phyloP scores from a whole-genome alignment of 2,329 filamentous ascomycete genomes.

The Trichoderma simmonsii region DNA sequence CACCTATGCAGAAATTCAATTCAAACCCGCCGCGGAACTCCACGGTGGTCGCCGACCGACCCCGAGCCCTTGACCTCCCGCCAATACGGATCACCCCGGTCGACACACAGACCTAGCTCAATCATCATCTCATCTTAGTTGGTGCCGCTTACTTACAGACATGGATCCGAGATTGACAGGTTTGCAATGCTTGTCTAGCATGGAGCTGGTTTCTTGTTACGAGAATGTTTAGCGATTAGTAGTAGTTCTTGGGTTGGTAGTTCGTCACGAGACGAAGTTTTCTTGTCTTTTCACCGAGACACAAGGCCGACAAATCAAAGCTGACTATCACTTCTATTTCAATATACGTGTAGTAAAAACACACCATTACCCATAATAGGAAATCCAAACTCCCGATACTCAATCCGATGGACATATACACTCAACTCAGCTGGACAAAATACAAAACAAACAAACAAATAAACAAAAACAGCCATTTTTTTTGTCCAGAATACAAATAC shows the following conservation, averaged over 20 bases:
- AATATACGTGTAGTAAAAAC: neutral
- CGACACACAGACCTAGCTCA: neutral
- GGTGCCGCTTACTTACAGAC: neutral
- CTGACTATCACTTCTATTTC: neutral
- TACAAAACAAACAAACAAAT: neutral
- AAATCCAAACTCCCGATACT: neutral
- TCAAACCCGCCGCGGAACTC: neutral
- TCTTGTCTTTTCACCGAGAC: neutral
- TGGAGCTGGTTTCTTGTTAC: neutral
- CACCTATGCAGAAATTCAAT: neutral
- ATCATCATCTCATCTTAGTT: neutral
- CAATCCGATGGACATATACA: neutral
- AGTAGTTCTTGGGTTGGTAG: neutral
- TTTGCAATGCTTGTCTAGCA: neutral
- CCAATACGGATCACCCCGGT: neutral
- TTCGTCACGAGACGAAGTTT: neutral
- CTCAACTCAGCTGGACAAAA: neutral
- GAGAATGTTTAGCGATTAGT: neutral
- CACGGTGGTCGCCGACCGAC: neutral
- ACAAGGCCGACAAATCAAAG: neutral
- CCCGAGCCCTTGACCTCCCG: neutral
- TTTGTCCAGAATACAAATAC: neutral
- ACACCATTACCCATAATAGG: neutral
- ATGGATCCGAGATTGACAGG: neutral
- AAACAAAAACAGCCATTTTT: too few species aligned